Evolutionary conservation across 78 protist species (phyloP), one percentile per base, ranked within the genome.

Genomic region (Dictyostelium citrinum): DNA sequence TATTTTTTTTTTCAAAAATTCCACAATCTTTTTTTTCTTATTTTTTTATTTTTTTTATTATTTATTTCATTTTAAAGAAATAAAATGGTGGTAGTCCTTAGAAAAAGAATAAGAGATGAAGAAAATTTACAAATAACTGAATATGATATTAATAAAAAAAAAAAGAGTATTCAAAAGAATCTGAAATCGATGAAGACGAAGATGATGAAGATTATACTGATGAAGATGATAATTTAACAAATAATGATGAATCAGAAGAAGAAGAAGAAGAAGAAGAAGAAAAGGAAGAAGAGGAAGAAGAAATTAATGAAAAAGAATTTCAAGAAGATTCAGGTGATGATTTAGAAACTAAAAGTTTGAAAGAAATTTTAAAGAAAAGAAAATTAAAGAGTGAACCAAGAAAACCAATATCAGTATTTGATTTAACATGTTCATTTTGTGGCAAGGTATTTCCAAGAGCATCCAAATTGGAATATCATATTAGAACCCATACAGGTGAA

Each of bases 401-500:
- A 17, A 80, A 51, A 70, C 77, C 77, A 70, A 70, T 70, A 12
- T 11, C 41, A 12, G 82, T 24, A 55, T 2, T 8, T 6, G 60
- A 71, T 6, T 67, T 60, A 24, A 46, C 31, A 5, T 88, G 93
- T 78, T 49, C 79, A 5, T 76, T 67, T 39, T 91, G 95, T 83
- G 67, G n/a, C 3, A 91, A 91, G 22, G 35, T 51, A 20, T 91
- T 83, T 71, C 37, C 77, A 33, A 76, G 91, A 49, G 35, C 31
- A n/a, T 86, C 90, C 12, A 83, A 83, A 39, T 22, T 91, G 27
- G 91, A 58, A 35, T 79, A 55, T 17, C 95, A 91, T 29, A 33
- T 84, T 1, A 41, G 95, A 14, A 91, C 49, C 11, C 95, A 91
- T 27, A 91, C 95, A 4, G 95, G 95, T 39, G 95, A 91, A 67